Conservation (phyloP, 1,139 yeast genomes). For the Hansenula lynferdii region DNA sequence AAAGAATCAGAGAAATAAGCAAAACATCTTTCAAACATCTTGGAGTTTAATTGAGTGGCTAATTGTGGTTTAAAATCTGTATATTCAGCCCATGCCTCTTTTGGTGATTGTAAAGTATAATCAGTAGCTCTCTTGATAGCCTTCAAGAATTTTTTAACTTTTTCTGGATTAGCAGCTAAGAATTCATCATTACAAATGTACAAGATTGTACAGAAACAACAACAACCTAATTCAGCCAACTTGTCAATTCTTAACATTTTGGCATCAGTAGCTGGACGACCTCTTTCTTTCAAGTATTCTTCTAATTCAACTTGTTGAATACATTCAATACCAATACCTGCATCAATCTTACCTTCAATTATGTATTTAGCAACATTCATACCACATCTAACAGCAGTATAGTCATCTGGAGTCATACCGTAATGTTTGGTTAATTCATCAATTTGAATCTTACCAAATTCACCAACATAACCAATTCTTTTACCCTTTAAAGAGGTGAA, state of each 20-base stretch:
- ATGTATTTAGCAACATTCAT: constrained; percentile 56
- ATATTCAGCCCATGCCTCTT: constrained; percentile 43
- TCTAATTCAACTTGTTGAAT: constrained; percentile 56
- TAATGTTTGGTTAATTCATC: constrained; percentile 52
- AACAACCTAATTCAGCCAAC: constrained; percentile 54
- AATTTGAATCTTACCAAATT: constrained; percentile 54
- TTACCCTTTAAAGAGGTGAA: constrained; percentile 49
- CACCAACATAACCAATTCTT: constrained; percentile 53
- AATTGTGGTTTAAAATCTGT: constrained; percentile 44
- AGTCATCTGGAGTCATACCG: constrained; percentile 51
- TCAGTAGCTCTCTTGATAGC: constrained; percentile 50
- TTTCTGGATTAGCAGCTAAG: constrained; percentile 44
- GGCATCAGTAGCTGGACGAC: constrained; percentile 43
- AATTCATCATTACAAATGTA: constrained; percentile 51
- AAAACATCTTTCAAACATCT: constrained; percentile 49
- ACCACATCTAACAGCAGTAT: constrained; percentile 57
- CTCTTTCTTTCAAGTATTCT: constrained; percentile 41
- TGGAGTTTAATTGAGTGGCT: constrained; percentile 36
- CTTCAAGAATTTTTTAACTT: constrained; percentile 38
- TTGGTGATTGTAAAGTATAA: constrained; percentile 38
- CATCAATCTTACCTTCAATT: constrained; percentile 51
- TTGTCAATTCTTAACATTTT: constrained; percentile 54
- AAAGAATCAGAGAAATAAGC: constrained; percentile 51
- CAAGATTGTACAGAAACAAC: constrained; percentile 55
- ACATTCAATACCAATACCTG: constrained; percentile 56